Base-by-base conservation (phyloP, 768 basidiomycete species). In the Phylloporus rhodoxanthus region DNA sequence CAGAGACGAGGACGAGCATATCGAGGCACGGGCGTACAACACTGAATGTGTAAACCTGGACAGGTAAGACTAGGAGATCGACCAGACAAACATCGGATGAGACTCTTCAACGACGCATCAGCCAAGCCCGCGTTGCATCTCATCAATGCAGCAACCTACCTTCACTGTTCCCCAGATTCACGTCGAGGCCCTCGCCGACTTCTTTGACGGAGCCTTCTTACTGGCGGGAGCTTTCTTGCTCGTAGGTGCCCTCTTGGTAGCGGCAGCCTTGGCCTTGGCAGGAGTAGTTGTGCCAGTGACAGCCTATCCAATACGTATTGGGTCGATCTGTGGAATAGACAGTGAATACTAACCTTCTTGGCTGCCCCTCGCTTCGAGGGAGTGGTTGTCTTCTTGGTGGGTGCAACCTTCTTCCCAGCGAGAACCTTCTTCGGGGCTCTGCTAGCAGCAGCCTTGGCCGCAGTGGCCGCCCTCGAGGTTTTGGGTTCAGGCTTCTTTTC, bases 281-380 rank as follows among this genome's bases (percentile, higher is more conserved):
- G 75, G 59, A 21, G 76, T 58, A 10, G 68, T 71, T 0, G 72
- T 69, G 8, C 82, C 80, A 33, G 77, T 82, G 21, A 75, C 70
- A 54, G 73, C 71, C 82, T 84, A 56, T 19, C 30, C 8, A 56
- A 26, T 29, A 29, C 28, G 28, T 37, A 19, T 56, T 37, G n/a
- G 15, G 34, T 42, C 29, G 26, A 39, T 39, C 15, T 32, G 28
- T 45, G 42, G 21, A 45, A 45, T 8, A n/a, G 14, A 33, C 7
- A 43, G 36, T 5, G 14, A 37, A 44, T 28, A 53, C 56, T 32
- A 38, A 82, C 82, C 79, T 85, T 87, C 75, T 87, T 87, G 8
- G 77, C 80, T 1, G 73, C 40, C 28, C 75, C 79, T 29, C 79
- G 72, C 63, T 76, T 80, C 40, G 76, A 68, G 29, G 72, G 54